Evolutionary conservation across 176 grass and related monocot genomes (phyloP).

Genomic region (Musa itinerans): DNA sequence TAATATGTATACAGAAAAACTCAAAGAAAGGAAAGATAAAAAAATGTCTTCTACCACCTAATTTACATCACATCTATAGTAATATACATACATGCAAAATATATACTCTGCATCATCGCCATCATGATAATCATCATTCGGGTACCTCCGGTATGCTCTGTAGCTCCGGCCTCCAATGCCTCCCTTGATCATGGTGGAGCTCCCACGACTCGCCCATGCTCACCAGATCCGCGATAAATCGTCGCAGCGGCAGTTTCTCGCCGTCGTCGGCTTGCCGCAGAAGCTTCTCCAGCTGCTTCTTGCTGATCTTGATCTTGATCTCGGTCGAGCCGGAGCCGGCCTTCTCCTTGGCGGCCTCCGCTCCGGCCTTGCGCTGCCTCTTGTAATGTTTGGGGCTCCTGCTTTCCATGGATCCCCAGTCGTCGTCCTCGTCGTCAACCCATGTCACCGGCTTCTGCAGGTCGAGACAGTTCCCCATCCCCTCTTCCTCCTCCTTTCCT

Average conservation of each 20-base stretch:
- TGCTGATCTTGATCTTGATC: conserved; percentile 55
- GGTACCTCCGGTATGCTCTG: conserved; percentile 6
- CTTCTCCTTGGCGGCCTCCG: not conserved
- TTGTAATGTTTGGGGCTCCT: too few relatives aligned
- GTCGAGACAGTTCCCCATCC: conserved; percentile 59
- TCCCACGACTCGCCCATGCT: not conserved
- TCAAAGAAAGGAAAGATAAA: too few relatives aligned
- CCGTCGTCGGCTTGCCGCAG: not conserved
- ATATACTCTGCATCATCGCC: not conserved
- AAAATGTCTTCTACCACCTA: too few relatives aligned
- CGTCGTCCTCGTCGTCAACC: conserved; percentile 31
- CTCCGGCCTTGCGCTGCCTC: not conserved
- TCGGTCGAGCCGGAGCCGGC: conserved; percentile 1
- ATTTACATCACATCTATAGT: too few relatives aligned
- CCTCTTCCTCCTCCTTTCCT: conserved; percentile 6
- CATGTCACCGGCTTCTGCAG: conserved; percentile 27
- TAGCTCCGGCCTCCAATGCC: conserved; percentile 13
- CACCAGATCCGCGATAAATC: not conserved
- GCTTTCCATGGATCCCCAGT: too few relatives aligned
- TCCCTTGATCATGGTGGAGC: not conserved
- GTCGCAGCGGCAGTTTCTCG: not conserved
- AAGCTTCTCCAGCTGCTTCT: conserved; percentile 43
- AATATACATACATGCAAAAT: not conserved
- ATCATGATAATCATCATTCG: not conserved
- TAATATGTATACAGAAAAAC: too few relatives aligned